Conservation (phyloP, 352 stramenopile genomes). For the Stephanocyclus meneghinianus region DNA sequence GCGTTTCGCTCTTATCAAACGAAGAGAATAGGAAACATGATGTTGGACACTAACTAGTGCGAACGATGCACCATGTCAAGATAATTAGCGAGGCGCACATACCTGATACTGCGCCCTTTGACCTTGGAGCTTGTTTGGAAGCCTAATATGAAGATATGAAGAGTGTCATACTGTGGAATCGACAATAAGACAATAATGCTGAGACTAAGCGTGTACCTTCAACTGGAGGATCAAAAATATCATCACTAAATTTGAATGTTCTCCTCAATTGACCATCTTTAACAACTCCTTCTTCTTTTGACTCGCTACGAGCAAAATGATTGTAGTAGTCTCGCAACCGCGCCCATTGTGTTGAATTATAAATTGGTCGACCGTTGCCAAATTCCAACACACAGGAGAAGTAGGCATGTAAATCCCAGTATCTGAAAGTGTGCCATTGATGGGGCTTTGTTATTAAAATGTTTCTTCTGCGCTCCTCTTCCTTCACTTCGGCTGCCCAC, state of each 20-base stretch:
- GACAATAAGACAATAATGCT: too few species aligned
- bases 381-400: neutral
- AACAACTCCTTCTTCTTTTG: neutral
- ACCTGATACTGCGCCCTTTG: neutral
- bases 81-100: neutral
- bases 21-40: neutral
- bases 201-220: neutral
- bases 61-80: neutral
- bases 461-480: neutral
- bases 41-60: neutral
- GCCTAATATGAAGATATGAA: too few species aligned
- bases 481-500: neutral
- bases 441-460: neutral
- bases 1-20: neutral
- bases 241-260: constrained; percentile 6
- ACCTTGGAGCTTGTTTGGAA: neutral
- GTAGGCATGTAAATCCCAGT: constrained; percentile 3
- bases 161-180: too few species aligned
- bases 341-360: neutral
- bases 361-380: neutral
- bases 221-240: neutral
- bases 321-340: constrained; percentile 2
- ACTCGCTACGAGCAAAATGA: neutral
- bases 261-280: neutral
- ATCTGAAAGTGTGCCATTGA: neutral